These are phyloP conservation scores for Colletotrichum nymphaeae DNA, from an alignment of 2,329 filamentous ascomycete genomes.

Conservation along the genomic window DNA sequence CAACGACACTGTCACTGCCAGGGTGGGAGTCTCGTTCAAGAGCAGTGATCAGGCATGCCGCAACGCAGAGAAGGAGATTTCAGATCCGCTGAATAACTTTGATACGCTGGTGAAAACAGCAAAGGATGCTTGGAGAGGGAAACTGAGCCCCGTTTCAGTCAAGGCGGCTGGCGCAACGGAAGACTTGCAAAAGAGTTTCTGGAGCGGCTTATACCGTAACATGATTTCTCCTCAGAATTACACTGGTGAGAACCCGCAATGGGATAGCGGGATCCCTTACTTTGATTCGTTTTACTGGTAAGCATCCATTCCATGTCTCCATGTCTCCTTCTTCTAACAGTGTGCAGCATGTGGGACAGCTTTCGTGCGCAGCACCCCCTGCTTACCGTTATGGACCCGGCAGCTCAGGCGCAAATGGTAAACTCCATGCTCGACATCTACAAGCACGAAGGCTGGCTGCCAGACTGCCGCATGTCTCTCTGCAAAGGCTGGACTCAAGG, in stretches of 20 bases:
- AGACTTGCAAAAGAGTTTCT: slow-evolving; percentile 67
- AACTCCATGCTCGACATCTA: slow-evolving; percentile 75
- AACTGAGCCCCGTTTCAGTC: slow-evolving; percentile 65
- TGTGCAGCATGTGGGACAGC: slow-evolving; percentile 68
- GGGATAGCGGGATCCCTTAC: slow-evolving; percentile 71
- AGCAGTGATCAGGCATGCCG: slow-evolving; percentile 69
- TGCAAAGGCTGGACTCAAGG: slow-evolving; percentile 76
- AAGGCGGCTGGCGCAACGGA: slow-evolving; percentile 60
- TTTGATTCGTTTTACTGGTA: slow-evolving; percentile 65
- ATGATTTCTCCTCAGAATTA: slow-evolving; percentile 76
- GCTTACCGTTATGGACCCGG: slow-evolving; percentile 71
- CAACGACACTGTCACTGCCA: slow-evolving; percentile 63
- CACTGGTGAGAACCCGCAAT: slow-evolving; percentile 72
- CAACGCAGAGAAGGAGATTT: slow-evolving; percentile 72
- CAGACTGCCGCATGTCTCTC: slow-evolving; percentile 76
- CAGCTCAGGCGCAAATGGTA: slow-evolving; percentile 69
- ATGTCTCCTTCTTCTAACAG: background rate
- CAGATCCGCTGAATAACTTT: slow-evolving; percentile 54
- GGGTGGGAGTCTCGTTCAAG: slow-evolving; percentile 74
- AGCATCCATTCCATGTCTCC: background rate
- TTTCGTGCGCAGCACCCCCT: slow-evolving; percentile 73
- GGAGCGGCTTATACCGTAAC: slow-evolving; percentile 70
- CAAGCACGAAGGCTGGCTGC: slow-evolving; percentile 72
- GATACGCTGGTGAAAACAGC: slow-evolving; percentile 59
- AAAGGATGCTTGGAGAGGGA: slow-evolving; percentile 66